Conservation (phyloP, 805 yeast genomes). For the Metschnikowia shivogae region DNA sequence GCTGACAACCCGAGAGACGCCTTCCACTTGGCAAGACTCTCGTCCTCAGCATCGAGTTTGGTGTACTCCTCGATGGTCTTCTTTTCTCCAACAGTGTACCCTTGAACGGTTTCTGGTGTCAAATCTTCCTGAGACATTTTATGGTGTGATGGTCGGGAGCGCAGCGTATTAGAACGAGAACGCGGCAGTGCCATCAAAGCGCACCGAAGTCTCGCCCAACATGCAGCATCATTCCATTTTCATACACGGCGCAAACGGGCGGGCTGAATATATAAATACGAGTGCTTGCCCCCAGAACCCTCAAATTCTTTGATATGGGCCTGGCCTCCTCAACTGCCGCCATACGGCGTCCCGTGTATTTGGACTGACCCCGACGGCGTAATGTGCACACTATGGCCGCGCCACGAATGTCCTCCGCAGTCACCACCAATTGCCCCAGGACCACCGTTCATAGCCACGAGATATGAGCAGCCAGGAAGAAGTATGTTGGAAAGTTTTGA, state of each 20-base stretch:
- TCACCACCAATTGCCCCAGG: neutral
- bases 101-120: constrained; percentile 58
- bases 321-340: too few species aligned
- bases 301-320: too few species aligned
- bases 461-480: constrained; percentile 18
- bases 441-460: neutral
- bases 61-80: constrained; percentile 82
- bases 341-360: too few species aligned
- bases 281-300: too few species aligned
- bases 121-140: constrained; percentile 42
- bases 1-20: constrained; percentile 73
- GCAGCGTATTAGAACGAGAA: neutral
- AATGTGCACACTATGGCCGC: neutral
- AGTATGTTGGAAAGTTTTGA: constrained; percentile 9
- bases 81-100: constrained; percentile 62
- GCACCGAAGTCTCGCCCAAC: constrained; percentile 2
- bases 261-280: too few species aligned
- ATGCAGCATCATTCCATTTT: constrained; percentile 3
- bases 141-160: neutral
- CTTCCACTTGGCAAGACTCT: constrained; percentile 88
- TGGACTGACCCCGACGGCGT: too few species aligned
- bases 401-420: constrained; percentile 1
- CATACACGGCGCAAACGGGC: neutral
- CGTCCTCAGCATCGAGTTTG: constrained; percentile 83
- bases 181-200: constrained; percentile 1